These are phyloP conservation scores for Echites panduratus DNA, from an alignment of 257 asterid genomes.

Conservation along the genomic window DNA sequence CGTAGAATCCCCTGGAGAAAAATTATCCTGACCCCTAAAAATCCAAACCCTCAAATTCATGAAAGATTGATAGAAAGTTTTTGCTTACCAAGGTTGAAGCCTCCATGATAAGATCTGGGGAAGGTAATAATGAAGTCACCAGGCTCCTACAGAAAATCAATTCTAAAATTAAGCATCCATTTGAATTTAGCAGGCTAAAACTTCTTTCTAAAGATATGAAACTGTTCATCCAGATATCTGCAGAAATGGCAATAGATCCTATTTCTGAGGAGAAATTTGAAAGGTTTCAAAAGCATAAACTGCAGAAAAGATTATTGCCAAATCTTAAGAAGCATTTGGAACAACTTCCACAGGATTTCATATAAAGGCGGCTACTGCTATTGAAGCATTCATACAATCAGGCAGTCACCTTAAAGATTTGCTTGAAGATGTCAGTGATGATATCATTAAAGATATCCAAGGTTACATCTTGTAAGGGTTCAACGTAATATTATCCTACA, in stretches of 20 bases:
- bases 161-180: neutral
- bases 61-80: slow-evolving; percentile 14
- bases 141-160: slow-evolving; percentile 67
- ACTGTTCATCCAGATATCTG: neutral
- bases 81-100: slow-evolving; percentile 88
- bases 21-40: neutral
- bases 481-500: neutral
- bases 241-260: neutral
- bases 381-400: neutral
- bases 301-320: neutral
- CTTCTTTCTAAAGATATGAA: neutral
- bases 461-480: neutral
- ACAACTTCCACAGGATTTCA: neutral
- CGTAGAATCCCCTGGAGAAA: neutral
- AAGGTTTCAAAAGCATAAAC: neutral
- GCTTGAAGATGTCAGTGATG: neutral
- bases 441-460: neutral
- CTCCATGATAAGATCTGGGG: slow-evolving; percentile 97
- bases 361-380: neutral
- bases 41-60: slow-evolving; percentile 5
- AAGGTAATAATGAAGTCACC: slow-evolving; percentile 93
- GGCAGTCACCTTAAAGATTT: neutral
- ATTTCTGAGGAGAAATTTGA: neutral
- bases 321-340: neutral
- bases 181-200: no score